Evolutionary conservation across 768 basidiomycete species (phyloP).

Genomic region (Collybia nuda): DNA sequence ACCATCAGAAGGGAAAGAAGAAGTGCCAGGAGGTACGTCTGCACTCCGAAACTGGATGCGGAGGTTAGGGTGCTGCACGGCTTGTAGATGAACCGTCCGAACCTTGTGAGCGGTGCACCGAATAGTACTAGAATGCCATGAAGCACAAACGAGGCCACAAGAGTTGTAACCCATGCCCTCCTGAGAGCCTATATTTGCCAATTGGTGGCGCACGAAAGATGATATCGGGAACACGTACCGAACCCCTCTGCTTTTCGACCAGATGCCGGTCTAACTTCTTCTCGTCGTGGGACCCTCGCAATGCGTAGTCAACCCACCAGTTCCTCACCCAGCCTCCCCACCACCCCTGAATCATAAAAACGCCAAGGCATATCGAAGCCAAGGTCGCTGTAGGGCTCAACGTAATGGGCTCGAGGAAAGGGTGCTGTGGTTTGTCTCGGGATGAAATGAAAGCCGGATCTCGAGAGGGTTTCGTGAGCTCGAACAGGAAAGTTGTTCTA

Average conservation of each 20-base stretch:
- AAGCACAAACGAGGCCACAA: conserved; percentile 44
- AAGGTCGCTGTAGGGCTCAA: conserved; percentile 57
- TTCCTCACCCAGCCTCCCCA: conserved; percentile 69
- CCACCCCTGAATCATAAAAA: conserved; percentile 57
- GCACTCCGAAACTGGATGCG: conserved; percentile 41
- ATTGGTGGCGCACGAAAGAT: not conserved
- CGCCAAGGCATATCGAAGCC: conserved; percentile 55
- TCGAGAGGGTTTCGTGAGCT: conserved; percentile 28
- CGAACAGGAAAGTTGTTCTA: conserved; percentile 47
- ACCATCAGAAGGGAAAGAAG: conserved; percentile 65
- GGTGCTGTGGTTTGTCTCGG: conserved; percentile 66
- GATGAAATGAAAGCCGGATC: conserved; percentile 35
- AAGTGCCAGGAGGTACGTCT: conserved; percentile 70
- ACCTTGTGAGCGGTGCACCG: conserved; percentile 70
- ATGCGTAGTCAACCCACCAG: conserved; percentile 49
- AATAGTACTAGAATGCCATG: conserved; percentile 60
- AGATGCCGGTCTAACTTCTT: conserved; percentile 40
- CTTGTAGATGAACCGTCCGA: conserved; percentile 14
- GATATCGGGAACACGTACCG: conserved; percentile 28
- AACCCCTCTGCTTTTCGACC: conserved; percentile 34
- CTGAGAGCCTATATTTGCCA: conserved; percentile 42
- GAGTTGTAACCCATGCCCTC: conserved; percentile 53
- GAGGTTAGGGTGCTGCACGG: conserved; percentile 3
- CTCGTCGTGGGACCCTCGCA: conserved; percentile 41
- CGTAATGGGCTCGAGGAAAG: conserved; percentile 69